Evolutionary conservation across 2,329 filamentous ascomycete genomes (phyloP).

Genomic region (Penicillium carneum): DNA sequence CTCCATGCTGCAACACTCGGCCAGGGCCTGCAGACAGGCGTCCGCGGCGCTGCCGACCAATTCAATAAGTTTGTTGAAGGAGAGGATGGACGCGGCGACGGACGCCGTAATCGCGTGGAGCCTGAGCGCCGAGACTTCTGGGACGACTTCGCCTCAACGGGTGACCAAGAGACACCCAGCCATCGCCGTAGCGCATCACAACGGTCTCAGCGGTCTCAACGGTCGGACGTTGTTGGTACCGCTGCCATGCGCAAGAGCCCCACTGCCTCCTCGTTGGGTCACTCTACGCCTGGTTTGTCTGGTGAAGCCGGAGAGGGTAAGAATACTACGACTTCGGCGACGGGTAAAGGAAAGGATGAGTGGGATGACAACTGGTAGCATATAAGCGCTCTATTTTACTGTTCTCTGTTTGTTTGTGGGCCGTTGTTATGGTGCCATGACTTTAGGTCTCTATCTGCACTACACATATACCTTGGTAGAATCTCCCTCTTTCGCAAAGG

Average conservation of each 20-base stretch:
- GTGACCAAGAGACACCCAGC: constrained; percentile 43
- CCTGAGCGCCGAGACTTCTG: constrained; percentile 82
- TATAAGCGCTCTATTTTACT: constrained; percentile 8
- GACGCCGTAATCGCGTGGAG: constrained; percentile 54
- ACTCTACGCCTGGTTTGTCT: constrained; percentile 32
- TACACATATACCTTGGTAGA: constrained; percentile 15
- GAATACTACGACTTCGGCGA: constrained; percentile 31
- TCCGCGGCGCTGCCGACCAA: constrained; percentile 76
- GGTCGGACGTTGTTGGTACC: constrained; percentile 66
- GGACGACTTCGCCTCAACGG: constrained; percentile 83
- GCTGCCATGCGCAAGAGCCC: constrained; percentile 65
- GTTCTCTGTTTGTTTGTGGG: neutral
- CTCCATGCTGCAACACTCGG: constrained; percentile 61
- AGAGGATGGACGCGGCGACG: constrained; percentile 59
- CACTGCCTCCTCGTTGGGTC: constrained; percentile 27
- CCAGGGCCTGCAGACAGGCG: constrained; percentile 69
- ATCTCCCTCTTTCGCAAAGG: constrained; percentile 3
- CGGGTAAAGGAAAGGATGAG: constrained; percentile 60
- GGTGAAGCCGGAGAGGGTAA: constrained; percentile 31
- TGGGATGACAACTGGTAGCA: constrained; percentile 63
- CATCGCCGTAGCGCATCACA: constrained; percentile 41
- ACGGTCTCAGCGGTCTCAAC: constrained; percentile 40
- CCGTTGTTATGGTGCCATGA: neutral
- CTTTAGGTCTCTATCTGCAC: constrained; percentile 12
- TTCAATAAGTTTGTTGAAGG: constrained; percentile 91